A percentile compares a stretch with the other conserved stretches of the same genome.
Conservation (phyloP, 495 filamentous ascomycete genomes). For the Aspergillus hancockii region DNA sequence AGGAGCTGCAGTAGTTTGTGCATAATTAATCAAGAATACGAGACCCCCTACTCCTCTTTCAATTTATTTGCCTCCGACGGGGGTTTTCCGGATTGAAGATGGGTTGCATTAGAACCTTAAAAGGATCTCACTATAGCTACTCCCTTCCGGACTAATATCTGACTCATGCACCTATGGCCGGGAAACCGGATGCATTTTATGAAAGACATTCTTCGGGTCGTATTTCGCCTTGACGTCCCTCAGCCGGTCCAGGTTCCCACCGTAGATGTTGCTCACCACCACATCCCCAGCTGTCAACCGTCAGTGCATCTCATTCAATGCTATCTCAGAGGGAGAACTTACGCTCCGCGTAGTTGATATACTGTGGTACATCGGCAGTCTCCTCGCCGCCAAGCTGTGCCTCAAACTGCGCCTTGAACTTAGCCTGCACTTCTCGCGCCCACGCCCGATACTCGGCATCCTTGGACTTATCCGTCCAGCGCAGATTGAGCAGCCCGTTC, state of each 20-base stretch:
- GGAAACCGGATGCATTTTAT: constrained; percentile 36
- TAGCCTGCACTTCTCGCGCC: constrained; percentile 30
- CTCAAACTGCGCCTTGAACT: constrained; percentile 32
- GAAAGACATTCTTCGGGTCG: constrained; percentile 57
- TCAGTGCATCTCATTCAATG: neutral
- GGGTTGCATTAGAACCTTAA: too few species aligned
- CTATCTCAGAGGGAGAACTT: constrained; percentile 17
- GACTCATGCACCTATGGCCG: neutral
- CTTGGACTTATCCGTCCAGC: constrained; percentile 31
- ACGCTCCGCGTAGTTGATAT: constrained; percentile 48
- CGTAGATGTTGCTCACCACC: constrained; percentile 40
- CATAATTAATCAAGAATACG: too few species aligned
- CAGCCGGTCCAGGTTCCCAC: constrained; percentile 46
- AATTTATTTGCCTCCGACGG: too few species aligned
- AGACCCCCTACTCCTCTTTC: too few species aligned
- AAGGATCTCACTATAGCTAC: neutral
- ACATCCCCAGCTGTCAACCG: constrained; percentile 34
- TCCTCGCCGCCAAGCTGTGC: neutral
- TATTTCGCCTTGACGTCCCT: constrained; percentile 52
- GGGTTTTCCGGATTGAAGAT: too few species aligned
- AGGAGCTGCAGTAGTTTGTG: too few species aligned
- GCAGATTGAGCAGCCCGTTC: constrained; percentile 38
- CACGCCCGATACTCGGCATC: constrained; percentile 33
- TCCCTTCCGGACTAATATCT: neutral
- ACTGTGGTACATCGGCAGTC: constrained; percentile 32